These are phyloP conservation scores for Euphorbia peplus DNA, from an alignment of 345 rosid species.

Conservation along the genomic window DNA sequence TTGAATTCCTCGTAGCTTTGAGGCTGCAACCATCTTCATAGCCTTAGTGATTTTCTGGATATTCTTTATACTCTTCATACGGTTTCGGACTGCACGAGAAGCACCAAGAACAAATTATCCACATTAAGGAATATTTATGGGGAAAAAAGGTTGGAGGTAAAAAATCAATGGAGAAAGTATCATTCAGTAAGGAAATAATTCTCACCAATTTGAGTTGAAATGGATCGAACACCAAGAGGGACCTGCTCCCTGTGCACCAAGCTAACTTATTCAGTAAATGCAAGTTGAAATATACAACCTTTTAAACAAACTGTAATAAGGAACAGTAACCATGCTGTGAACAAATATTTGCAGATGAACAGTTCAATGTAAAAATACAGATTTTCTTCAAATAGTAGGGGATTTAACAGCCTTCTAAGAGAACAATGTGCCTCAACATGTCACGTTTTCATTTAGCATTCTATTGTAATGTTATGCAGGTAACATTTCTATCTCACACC, in stretches of 20 bases:
- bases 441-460: background rate
- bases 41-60: constrained; percentile 99
- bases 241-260: constrained; percentile 66
- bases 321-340: background rate
- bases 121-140: constrained; percentile 1
- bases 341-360: background rate
- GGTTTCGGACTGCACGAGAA: constrained; percentile 69
- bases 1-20: constrained; percentile 88
- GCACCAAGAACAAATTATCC: constrained; percentile 14
- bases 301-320: background rate
- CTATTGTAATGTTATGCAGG: background rate
- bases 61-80: constrained; percentile 98
- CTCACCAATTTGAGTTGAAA: constrained; percentile 95
- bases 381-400: background rate
- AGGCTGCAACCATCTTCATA: constrained; percentile 99
- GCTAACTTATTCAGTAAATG: constrained; percentile 16
- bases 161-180: background rate
- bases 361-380: background rate
- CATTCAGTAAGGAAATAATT: background rate
- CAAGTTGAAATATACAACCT: background rate
- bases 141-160: background rate
- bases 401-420: background rate
- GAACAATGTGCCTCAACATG: background rate
- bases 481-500: background rate
- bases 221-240: constrained; percentile 61